Base-by-base conservation (phyloP, 805 yeast species). In the Candida saitoana region DNA sequence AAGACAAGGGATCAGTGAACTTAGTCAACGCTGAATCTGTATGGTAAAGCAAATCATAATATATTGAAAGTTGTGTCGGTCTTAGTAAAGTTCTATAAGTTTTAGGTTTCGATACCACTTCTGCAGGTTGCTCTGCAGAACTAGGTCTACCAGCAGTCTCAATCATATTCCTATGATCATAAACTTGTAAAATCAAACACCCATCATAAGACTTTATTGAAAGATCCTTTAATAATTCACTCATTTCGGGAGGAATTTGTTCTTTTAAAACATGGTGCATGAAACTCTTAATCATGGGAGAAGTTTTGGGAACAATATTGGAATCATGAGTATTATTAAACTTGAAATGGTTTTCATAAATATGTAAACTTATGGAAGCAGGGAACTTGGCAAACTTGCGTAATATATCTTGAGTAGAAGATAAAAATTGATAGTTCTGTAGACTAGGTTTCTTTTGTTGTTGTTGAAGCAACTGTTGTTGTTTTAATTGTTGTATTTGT, bases 321-420 rank as follows among this genome's bases (percentile, higher is more conserved):
- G 95, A 88, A 52, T 90, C 97, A 55, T 74, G 76, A 39, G 85
- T 91, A 49, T 86, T 87, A 48, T 95, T 95, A 67, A 91, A 90
- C 46, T 95, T 77, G 60, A 82, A 91, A 63, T 90, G 96, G 43
- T 87, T 88, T 52, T 88, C 93, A 62, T 87, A 90, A 18, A 91
- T 88, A 55, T 91, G 97, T 54, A 91, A 82, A 49, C 82, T 95
- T 45, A 91, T 64, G 31, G 95, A 85, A 5, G 96, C 84, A 7
- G 91, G 85, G 46, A 76, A 77, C 43, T 79, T 77, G 49, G 83
- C 81, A 59, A 82, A 90, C 59, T 89, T 90, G 45, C 79, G 77
- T 51, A 93, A 62, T 6, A 93, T 73, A 38, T 82, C 87, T 44
- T 79, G 84, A 16, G 84, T 66, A 7, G 89, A 80, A 52, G 85